Base-by-base conservation (phyloP, 73 alveolate species). In the Paramecium octaurelia region DNA sequence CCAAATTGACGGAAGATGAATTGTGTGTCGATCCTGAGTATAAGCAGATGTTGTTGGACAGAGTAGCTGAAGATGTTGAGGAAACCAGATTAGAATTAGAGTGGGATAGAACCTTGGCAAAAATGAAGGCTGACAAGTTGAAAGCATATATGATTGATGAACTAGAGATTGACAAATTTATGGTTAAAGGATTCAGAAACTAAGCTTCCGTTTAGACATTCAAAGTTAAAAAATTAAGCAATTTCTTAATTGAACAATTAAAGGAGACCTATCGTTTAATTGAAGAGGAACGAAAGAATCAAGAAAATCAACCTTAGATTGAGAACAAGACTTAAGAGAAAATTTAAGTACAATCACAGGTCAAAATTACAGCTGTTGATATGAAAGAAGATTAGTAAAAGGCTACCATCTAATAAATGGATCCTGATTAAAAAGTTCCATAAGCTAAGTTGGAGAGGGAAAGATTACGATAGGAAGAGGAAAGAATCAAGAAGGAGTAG, bases 1-100 rank as follows among this genome's bases (percentile, higher is more conserved):
- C 96, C 46, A 84, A 92, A 89, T 42, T 97, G 42, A 96, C 94
- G 24, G 95, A 92, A 24, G 97, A 93, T 20, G 99, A 97, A 40
- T 85, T 97, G 76, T 92, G 94, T 54, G 96, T 97, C 5, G 99
- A 97, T 92, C 98, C 98, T 36, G 98, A 93, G 40, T 97, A 95
- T 93, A 93, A 93, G 90, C 92, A 92, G 57, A 95, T 95, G 97
- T 93, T 97, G 9, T 70, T 85, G n/a, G 95, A 93, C 10, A 94
- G 97, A 86, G 96, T 92, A 23, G 91, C 86, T 8, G 92, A 87
- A 23, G 88, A 92, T 77, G 92, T 95, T 1, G 98, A 97, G n/a
- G 97, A 92, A 58, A 94, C 98, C 16, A 89, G 95, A 85, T 94
- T 96, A 85, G 99, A 97, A 92, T 94, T 96, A 11, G 98, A 98